Base-by-base conservation (phyloP, 768 basidiomycete species). In the Dioszegia aurantiaca region DNA sequence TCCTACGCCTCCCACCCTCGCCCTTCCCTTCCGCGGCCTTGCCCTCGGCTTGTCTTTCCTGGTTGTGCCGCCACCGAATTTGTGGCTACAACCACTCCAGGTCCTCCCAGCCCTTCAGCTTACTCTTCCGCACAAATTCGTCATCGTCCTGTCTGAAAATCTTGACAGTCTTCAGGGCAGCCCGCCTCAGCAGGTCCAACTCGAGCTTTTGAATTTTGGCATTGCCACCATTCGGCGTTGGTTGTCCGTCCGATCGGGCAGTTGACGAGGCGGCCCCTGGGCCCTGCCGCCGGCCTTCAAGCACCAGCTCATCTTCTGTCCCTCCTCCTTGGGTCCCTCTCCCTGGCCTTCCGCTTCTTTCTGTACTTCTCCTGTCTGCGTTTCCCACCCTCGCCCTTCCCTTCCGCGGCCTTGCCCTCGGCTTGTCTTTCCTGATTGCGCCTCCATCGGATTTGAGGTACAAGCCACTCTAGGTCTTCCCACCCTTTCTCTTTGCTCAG, bases 331-430 rank as follows among this genome's bases (percentile, higher is more conserved):
- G 3, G 9, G 27, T n/a, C 17, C 26, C 27, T n/a, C 42, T 27
- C 47, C 19, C n/a, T 6, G 26, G 33, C 12, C 33, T 16, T 39
- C 37, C 39, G 31, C 19, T 31, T 45, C n/a, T 51, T 49, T 33
- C 55, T 52, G n/a, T n/a, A n/a, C 45, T 51, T 33, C 28, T 27
- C 45, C 31, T 43, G 30, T 28, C 31, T 48, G 27, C 33, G 42
- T 24, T 24, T 58, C 59, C 24, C 8, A 37, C 37, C 39, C 44
- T 30, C 55, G 21, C 46, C 58, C 44, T 27, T 45, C 26, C 36
- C 31, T 6, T 36, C 45, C 37, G 14, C 33, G 6, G 26, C 47
- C 56, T 51, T 42, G 27, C 19, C 40, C 55, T 52, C 42, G 39
- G 19, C 41, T 42, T 51, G 30, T 24, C 48, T 24, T 45, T 47